phyloP scores from a whole-genome alignment of 192 early-diverging fungal species.

The Backusella liffmaniae region DNA sequence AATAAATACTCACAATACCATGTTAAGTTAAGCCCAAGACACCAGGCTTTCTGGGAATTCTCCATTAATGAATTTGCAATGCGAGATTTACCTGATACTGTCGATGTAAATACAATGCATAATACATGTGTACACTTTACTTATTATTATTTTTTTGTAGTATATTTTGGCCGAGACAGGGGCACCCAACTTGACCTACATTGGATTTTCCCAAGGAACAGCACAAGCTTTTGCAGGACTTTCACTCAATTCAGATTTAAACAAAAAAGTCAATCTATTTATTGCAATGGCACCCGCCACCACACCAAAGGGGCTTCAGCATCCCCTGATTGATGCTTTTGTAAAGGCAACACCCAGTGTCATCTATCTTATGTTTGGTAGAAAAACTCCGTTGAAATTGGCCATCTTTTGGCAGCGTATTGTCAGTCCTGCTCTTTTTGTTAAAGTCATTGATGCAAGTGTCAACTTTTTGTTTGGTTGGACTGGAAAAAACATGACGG shows the following conservation, averaged over 20 bases:
- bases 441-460: slow-evolving; percentile 70
- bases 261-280: slow-evolving; percentile 85
- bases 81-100: slow-evolving; percentile 82
- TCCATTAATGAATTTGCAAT: slow-evolving; percentile 90
- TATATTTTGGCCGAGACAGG: slow-evolving; percentile 89
- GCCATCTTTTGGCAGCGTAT: slow-evolving; percentile 85
- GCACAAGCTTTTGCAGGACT: slow-evolving; percentile 88
- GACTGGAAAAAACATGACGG: slow-evolving; percentile 65
- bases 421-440: slow-evolving; percentile 72
- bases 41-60: slow-evolving; percentile 89
- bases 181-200: slow-evolving; percentile 76
- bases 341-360: slow-evolving; percentile 83
- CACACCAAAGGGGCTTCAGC: slow-evolving; percentile 80
- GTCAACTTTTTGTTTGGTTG: slow-evolving; percentile 85
- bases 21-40: slow-evolving; percentile 57
- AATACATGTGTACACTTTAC: background rate
- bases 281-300: slow-evolving; percentile 90
- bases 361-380: slow-evolving; percentile 85
- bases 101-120: slow-evolving; percentile 57
- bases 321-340: slow-evolving; percentile 78
- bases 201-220: slow-evolving; percentile 97
- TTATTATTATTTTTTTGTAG: background rate
- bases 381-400: slow-evolving; percentile 76
- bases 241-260: slow-evolving; percentile 75
- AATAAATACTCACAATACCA: slow-evolving; percentile 95